Evolutionary conservation across 2,329 filamentous ascomycete genomes (phyloP).

Genomic region (Phialophora chinensis): DNA sequence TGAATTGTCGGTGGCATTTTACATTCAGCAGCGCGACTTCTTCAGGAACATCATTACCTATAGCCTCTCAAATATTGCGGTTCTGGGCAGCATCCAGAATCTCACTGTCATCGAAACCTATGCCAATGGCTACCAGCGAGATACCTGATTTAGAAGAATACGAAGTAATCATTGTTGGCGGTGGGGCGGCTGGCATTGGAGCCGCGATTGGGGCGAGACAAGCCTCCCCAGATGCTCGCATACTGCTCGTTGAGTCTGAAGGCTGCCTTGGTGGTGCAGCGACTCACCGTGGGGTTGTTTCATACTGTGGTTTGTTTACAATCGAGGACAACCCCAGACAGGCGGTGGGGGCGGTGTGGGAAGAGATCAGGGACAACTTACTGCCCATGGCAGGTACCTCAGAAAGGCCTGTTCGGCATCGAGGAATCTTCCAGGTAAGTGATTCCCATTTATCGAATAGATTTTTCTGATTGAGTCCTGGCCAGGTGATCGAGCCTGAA

Average conservation of each 20-base stretch:
- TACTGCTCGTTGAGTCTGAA: conserved; percentile 14
- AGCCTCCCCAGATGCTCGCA: neutral
- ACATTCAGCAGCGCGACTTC: too few species aligned
- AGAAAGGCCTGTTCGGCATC: conserved; percentile 5
- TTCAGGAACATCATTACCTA: too few species aligned
- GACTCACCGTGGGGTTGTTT: conserved; percentile 13
- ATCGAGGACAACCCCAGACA: conserved; percentile 10
- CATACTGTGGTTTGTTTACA: conserved; percentile 16
- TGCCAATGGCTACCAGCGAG: neutral
- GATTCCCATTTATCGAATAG: too few species aligned
- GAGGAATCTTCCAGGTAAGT: conserved; percentile 17
- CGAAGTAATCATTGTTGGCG: neutral
- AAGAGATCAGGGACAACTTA: conserved; percentile 1
- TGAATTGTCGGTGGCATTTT: too few species aligned
- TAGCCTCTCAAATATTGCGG: too few species aligned
- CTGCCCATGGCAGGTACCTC: neutral
- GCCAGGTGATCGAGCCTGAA: conserved; percentile 13
- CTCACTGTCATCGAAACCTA: neutral
- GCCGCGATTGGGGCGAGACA: conserved; percentile 14
- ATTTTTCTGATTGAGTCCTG: too few species aligned
- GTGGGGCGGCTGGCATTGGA: neutral
- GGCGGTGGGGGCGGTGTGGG: conserved; percentile 9
- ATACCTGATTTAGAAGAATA: neutral
- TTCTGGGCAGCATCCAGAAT: too few species aligned
- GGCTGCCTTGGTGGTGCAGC: conserved; percentile 14